A percentile compares a stretch with the other conserved stretches of the same genome.
These are phyloP conservation scores for Fusarium kyushuense DNA, from an alignment of 2,329 filamentous ascomycete species.

Conservation along the genomic window DNA sequence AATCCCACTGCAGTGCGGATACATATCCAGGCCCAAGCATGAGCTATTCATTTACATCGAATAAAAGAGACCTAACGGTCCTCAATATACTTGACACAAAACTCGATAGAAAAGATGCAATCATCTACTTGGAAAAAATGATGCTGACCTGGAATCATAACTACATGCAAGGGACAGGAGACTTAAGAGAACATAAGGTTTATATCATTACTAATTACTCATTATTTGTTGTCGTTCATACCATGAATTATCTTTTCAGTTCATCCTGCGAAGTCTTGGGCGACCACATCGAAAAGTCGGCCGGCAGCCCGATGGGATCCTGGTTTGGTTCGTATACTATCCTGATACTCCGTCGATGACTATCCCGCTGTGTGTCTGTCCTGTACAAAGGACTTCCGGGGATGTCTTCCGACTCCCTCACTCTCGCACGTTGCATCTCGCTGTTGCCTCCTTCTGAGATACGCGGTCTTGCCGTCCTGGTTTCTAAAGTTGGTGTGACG, in stretches of 20 bases:
- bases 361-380: background rate
- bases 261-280: constrained; percentile 6
- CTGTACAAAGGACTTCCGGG: background rate
- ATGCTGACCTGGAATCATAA: fast-evolving
- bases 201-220: constrained; percentile 5
- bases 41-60: background rate
- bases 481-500: background rate
- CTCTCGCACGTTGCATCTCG: background rate
- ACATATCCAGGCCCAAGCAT: background rate
- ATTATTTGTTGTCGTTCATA: background rate
- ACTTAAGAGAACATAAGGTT: background rate
- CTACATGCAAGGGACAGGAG: fast-evolving
- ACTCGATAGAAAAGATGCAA: background rate
- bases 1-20: background rate
- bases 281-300: background rate
- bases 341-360: background rate
- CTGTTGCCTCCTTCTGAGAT: background rate
- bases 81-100: background rate
- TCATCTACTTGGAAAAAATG: too few species aligned
- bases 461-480: fast-evolving
- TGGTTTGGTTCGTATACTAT: background rate
- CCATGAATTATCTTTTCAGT: background rate
- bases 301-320: constrained; percentile 10
- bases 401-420: background rate
- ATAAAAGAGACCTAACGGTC: background rate